phyloP scores from a whole-genome alignment of 306 rosid species.

The Herpetospermum pedunculosum region DNA sequence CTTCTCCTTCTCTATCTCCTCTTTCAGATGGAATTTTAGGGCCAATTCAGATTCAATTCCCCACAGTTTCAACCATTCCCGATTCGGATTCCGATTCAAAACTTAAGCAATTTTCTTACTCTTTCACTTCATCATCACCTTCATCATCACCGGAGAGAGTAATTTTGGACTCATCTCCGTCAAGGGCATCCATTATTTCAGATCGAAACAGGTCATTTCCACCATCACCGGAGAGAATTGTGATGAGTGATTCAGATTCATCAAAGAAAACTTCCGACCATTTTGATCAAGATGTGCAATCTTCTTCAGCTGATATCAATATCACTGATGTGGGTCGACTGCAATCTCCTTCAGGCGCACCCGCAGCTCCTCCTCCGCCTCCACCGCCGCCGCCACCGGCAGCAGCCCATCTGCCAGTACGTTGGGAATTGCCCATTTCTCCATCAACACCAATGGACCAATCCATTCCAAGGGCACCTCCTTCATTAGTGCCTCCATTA shows the following conservation, averaged over 20 bases:
- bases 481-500: constrained; percentile 31
- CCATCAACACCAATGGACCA: constrained; percentile 23
- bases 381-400: constrained; percentile 14
- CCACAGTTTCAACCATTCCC: constrained; percentile 9
- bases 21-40: constrained; percentile 18
- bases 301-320: constrained; percentile 4
- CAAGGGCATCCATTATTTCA: constrained; percentile 1
- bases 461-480: constrained; percentile 19
- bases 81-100: constrained; percentile 7
- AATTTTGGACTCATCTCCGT: constrained; percentile 2
- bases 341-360: constrained; percentile 5
- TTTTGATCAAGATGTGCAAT: constrained; percentile 1
- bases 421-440: constrained; percentile 13
- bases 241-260: constrained; percentile 15
- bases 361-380: constrained; percentile 20
- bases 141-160: constrained; percentile 8
- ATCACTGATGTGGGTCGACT: neutral
- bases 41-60: neutral
- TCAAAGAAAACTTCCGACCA: constrained; percentile 7
- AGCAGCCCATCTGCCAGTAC: neutral
- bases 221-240: constrained; percentile 20
- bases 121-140: constrained; percentile 7
- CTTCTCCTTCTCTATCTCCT: constrained; percentile 21
- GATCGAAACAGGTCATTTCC: constrained; percentile 2
- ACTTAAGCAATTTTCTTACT: neutral